Evolutionary conservation across 2,329 filamentous ascomycete genomes (phyloP).

Genomic region (Xenoacremonium recifei): DNA sequence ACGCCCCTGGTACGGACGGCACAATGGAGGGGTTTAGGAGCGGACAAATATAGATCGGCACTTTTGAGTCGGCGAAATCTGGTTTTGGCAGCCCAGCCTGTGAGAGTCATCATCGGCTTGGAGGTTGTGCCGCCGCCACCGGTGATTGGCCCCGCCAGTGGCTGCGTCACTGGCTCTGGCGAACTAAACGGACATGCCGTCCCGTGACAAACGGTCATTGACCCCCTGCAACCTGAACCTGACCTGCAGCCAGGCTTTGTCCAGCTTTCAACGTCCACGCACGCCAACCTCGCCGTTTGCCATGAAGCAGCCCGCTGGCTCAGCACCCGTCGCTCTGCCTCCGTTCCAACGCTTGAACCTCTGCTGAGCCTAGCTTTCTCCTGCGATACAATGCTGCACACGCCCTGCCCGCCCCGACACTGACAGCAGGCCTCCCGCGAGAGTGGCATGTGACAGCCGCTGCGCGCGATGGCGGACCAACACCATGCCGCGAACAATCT

Average conservation of each 20-base stretch:
- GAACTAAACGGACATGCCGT: background rate
- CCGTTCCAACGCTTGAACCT: background rate
- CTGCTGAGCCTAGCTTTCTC: background rate
- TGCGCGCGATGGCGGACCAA: constrained; percentile 24
- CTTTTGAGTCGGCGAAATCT: background rate
- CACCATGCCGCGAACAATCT: constrained; percentile 14
- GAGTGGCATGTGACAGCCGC: constrained; percentile 20
- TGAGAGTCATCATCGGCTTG: background rate
- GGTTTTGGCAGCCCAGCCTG: background rate
- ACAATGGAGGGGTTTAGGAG: no score
- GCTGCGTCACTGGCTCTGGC: background rate
- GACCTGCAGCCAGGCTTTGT: background rate
- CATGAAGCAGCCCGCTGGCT: background rate
- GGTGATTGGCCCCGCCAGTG: background rate
- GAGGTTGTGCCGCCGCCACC: background rate
- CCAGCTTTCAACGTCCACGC: background rate
- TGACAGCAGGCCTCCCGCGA: constrained; percentile 12
- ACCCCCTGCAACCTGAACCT: background rate
- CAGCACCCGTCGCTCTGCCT: background rate
- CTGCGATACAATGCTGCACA: constrained; percentile 2
- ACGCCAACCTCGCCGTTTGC: no score
- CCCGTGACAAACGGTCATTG: background rate
- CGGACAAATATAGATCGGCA: background rate
- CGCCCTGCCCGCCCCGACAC: constrained; percentile 17
- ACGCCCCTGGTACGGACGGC: no score